These are phyloP conservation scores for Sclerotiophoma versabilis DNA, from an alignment of 2,329 filamentous ascomycete species.

Conservation along the genomic window DNA sequence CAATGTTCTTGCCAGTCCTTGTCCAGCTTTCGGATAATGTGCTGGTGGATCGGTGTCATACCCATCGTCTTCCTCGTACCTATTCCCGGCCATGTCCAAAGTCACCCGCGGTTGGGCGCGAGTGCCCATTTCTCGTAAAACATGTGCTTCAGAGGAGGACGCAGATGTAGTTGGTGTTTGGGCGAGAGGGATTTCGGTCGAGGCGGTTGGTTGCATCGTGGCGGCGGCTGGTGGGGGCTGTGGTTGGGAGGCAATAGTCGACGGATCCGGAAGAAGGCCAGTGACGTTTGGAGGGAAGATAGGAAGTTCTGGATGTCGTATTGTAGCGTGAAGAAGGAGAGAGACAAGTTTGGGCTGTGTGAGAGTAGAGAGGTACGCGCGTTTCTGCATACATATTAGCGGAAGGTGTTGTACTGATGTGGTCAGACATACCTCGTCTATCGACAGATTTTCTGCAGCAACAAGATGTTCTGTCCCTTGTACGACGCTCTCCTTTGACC, in stretches of 20 bases:
- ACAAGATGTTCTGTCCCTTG: constrained; percentile 49
- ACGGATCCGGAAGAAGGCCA: constrained; percentile 29
- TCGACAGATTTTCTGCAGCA: constrained; percentile 48
- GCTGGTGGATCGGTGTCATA: constrained; percentile 62
- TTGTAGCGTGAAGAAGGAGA: constrained; percentile 68
- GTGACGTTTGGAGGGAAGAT: constrained; percentile 62
- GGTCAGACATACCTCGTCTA: constrained; percentile 51
- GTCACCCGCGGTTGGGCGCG: constrained; percentile 25
- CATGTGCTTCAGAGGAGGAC: constrained; percentile 45
- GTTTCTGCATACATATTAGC: constrained; percentile 57
- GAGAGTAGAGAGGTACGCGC: constrained; percentile 68
- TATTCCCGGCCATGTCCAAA: constrained; percentile 30
- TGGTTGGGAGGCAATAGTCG: constrained; percentile 19
- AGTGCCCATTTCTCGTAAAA: constrained; percentile 34
- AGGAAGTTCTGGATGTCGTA: constrained; percentile 69
- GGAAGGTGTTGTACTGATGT: not conserved
- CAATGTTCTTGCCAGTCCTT: constrained; percentile 63
- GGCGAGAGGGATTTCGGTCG: constrained; percentile 23
- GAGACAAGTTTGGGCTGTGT: constrained; percentile 68
- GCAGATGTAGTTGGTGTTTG: constrained; percentile 37
- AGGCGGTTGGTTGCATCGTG: constrained; percentile 43
- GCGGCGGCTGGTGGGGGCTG: constrained; percentile 18
- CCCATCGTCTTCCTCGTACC: constrained; percentile 57
- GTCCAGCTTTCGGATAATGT: constrained; percentile 68
- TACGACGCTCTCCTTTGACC: constrained; percentile 39